Evolutionary conservation across 768 basidiomycete genomes (phyloP).

Genomic region (Cystofilobasidium macerans): DNA sequence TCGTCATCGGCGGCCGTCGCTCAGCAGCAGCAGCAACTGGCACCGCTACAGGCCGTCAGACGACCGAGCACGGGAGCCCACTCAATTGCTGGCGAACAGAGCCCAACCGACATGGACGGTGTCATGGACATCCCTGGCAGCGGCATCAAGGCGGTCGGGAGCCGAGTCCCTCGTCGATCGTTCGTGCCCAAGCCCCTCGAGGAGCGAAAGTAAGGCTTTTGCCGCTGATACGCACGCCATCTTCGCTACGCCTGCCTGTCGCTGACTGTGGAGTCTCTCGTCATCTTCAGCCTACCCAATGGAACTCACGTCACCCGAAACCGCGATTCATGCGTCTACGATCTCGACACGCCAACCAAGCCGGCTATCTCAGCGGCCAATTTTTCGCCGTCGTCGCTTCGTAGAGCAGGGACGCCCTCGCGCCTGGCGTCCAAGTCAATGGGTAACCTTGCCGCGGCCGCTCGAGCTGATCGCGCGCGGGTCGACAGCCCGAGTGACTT

Average conservation of each 20-base stretch:
- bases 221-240: too few species aligned
- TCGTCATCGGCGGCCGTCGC: not conserved
- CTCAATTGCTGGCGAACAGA: not conserved
- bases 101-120: constrained; percentile 22
- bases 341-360: constrained; percentile 25
- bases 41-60: too few species aligned
- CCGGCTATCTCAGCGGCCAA: constrained; percentile 9
- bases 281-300: constrained; percentile 21
- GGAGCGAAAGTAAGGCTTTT: constrained; percentile 16
- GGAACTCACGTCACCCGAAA: not conserved
- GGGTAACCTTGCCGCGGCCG: constrained; percentile 26
- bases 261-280: too few species aligned
- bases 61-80: too few species aligned
- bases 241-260: too few species aligned
- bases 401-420: constrained; percentile 22
- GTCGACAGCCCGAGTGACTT: constrained; percentile 4
- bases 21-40: constrained; percentile 2
- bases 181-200: constrained; percentile 22
- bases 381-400: constrained; percentile 20
- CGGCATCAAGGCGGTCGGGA: not conserved
- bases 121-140: constrained; percentile 20
- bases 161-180: constrained; percentile 24
- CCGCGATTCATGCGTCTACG: constrained; percentile 25
- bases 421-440: constrained; percentile 25
- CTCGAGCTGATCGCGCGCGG: constrained; percentile 19